Conservation (phyloP, 108 stramenopile species). For the Asterionellopsis glacialis region DNA sequence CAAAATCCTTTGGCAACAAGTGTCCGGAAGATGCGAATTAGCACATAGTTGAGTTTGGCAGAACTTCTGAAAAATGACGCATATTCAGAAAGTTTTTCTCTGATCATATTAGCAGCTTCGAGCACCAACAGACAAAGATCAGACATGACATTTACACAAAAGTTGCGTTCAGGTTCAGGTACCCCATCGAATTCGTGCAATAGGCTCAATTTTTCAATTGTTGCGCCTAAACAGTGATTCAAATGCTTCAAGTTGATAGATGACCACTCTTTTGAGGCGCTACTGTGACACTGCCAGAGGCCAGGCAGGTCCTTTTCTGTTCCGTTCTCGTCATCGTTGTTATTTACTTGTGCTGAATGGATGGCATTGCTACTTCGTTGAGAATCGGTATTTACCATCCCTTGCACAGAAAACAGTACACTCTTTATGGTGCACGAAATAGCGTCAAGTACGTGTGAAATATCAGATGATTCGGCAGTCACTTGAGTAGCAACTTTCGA, state of each 20-base stretch:
- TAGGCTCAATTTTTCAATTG: background rate
- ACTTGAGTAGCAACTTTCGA: no score
- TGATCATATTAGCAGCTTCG: constrained; percentile 26
- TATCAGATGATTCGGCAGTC: no score
- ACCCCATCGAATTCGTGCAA: background rate
- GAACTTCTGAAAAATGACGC: constrained; percentile 47
- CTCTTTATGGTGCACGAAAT: no score
- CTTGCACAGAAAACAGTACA: no score
- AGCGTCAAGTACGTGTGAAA: no score
- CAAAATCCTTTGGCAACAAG: constrained; percentile 93
- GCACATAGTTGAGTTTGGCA: constrained; percentile 83
- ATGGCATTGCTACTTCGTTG: no score
- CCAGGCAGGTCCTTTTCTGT: no score
- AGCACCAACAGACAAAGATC: constrained; percentile 42
- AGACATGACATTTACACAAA: constrained; percentile 27
- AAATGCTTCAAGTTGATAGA: constrained; percentile 28
- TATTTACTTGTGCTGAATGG: no score
- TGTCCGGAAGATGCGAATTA: constrained; percentile 84
- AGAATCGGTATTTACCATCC: no score
- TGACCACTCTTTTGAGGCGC: constrained; percentile 23
- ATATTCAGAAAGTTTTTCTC: constrained; percentile 28
- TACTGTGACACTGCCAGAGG: constrained; percentile 16
- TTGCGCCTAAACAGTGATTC: constrained; percentile 2
- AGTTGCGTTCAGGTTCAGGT: constrained; percentile 25
- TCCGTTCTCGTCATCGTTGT: no score